A percentile compares a stretch with the other conserved stretches of the same genome.
Conservation (phyloP, 2,329 filamentous ascomycete species). For the Cladosporium sphaerospermum region DNA sequence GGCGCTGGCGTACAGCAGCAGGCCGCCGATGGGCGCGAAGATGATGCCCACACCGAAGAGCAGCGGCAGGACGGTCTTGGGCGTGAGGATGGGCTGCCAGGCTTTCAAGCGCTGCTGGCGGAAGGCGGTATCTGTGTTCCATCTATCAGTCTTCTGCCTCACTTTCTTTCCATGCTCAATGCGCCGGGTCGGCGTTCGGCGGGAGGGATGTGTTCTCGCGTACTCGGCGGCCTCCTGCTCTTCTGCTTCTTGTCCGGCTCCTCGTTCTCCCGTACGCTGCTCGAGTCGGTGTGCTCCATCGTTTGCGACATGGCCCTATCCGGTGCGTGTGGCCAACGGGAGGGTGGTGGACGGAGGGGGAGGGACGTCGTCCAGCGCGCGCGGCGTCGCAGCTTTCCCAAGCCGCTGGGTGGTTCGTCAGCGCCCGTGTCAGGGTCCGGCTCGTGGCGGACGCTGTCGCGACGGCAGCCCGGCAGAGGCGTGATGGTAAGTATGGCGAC, state of each 20-base stretch:
- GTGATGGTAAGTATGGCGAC: background rate
- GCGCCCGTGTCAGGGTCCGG: conserved; percentile 7
- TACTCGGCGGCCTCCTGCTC: conserved; percentile 86
- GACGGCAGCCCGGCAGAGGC: background rate
- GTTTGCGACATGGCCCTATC: conserved; percentile 38
- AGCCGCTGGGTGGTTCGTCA: conserved; percentile 1
- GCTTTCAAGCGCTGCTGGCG: conserved; percentile 94
- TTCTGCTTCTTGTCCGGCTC: conserved; percentile 68
- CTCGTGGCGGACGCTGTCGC: conserved; percentile 1
- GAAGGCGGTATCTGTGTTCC: conserved; percentile 76
- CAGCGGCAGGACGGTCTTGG: conserved; percentile 84
- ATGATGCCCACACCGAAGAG: conserved; percentile 89
- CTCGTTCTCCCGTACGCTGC: conserved; percentile 38
- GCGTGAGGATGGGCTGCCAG: conserved; percentile 96
- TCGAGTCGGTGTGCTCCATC: conserved; percentile 39
- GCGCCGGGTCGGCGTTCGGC: conserved; percentile 13
- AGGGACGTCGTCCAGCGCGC: background rate
- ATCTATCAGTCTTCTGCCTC: conserved; percentile 17
- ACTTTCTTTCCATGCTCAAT: background rate
- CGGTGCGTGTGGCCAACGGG: background rate
- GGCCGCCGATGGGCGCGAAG: conserved; percentile 85
- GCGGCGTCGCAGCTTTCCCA: background rate
- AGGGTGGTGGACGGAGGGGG: background rate
- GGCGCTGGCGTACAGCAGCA: conserved; percentile 78
- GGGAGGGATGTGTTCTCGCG: conserved; percentile 23